Evolutionary conservation across 179 eudicot species (phyloP).

Genomic region (Drosera spatulata): DNA sequence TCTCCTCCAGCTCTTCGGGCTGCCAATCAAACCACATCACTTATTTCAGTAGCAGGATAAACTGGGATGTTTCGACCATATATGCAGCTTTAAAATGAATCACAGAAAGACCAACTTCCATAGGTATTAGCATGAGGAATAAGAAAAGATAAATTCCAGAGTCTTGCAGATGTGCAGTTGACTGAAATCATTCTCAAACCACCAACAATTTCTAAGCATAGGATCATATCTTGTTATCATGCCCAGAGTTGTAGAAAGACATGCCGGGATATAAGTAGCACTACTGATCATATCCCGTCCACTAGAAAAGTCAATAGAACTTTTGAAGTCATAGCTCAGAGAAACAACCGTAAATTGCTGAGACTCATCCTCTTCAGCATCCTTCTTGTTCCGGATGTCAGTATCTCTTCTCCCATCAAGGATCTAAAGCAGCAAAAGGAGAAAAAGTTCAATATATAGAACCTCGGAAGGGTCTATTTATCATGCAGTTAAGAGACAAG

Average conservation of each 20-base stretch:
- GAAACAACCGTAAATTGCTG: conserved; percentile 63
- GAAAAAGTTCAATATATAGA: background rate
- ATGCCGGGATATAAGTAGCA: background rate
- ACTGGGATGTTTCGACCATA: too few relatives aligned
- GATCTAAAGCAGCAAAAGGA: conserved; percentile 20
- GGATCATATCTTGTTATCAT: too few relatives aligned
- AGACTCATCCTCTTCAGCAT: conserved; percentile 58
- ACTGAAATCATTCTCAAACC: too few relatives aligned
- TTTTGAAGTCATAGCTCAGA: conserved; percentile 1
- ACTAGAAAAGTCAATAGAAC: background rate
- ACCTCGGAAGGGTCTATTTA: background rate
- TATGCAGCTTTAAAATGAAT: too few relatives aligned
- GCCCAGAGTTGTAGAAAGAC: too few relatives aligned
- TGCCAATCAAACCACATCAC: conserved; percentile 18
- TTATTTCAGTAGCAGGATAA: conserved; percentile 1
- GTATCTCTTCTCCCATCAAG: conserved; percentile 80
- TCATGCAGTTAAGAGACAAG: background rate
- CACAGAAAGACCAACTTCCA: too few relatives aligned
- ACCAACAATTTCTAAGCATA: too few relatives aligned
- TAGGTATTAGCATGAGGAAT: too few relatives aligned
- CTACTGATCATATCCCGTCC: background rate
- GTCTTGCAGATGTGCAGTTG: too few relatives aligned
- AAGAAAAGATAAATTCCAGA: too few relatives aligned
- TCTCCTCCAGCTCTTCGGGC: conserved; percentile 75
- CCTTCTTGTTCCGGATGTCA: conserved; percentile 71